Evolutionary conservation across 2,329 filamentous ascomycete species (phyloP).

Genomic region (Onygenales sp.): DNA sequence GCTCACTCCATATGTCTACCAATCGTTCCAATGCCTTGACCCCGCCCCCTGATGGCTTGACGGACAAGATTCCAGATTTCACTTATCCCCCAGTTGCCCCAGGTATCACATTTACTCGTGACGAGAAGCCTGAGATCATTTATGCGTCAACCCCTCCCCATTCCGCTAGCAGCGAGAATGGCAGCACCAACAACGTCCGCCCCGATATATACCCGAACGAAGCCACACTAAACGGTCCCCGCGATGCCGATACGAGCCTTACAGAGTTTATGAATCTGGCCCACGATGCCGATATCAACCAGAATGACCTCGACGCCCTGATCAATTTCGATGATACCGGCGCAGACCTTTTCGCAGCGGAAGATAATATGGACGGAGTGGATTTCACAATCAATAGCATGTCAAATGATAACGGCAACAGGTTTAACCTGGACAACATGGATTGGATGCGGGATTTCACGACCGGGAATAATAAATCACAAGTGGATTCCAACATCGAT

Average conservation of each 20-base stretch:
- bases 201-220: slow-evolving; percentile 1
- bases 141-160: slow-evolving; percentile 34
- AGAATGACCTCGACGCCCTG: slow-evolving; percentile 37
- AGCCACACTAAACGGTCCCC: neutral
- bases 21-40: slow-evolving; percentile 26
- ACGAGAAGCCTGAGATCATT: slow-evolving; percentile 16
- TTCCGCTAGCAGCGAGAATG: slow-evolving; percentile 35
- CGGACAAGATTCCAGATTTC: slow-evolving; percentile 30
- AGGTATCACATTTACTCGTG: slow-evolving; percentile 5
- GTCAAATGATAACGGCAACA: slow-evolving; percentile 11
- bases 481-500: neutral
- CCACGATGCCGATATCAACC: slow-evolving; percentile 35
- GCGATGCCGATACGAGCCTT: slow-evolving; percentile 24
- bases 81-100: slow-evolving; percentile 20
- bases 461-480: neutral
- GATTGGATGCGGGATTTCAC: slow-evolving; percentile 10
- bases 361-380: slow-evolving; percentile 14
- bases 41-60: slow-evolving; percentile 31
- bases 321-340: slow-evolving; percentile 37
- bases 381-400: slow-evolving; percentile 5
- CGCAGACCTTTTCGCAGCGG: slow-evolving; percentile 25
- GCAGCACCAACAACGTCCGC: slow-evolving; percentile 13
- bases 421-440: slow-evolving; percentile 11
- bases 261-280: slow-evolving; percentile 34
- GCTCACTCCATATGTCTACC: slow-evolving; percentile 5